These are phyloP conservation scores for Fusarium tupiense DNA, from an alignment of 2,329 filamentous ascomycete species.

Conservation along the genomic window DNA sequence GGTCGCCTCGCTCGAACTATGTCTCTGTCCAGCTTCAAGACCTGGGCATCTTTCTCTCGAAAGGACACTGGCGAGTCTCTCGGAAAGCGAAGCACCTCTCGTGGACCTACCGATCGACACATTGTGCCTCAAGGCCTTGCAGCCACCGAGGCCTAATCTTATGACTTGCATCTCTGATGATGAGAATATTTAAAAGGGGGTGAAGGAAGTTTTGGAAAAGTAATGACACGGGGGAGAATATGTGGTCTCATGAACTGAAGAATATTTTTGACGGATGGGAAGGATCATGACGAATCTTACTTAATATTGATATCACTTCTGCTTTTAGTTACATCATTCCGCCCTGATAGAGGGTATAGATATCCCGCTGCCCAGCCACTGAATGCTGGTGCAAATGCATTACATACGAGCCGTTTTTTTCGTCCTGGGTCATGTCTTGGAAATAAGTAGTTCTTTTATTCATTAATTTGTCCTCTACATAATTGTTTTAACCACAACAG, in stretches of 20 bases:
- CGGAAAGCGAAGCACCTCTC: slow-evolving; percentile 40
- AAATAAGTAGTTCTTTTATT: not conserved
- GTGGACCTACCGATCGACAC: slow-evolving; percentile 30
- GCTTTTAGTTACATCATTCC: slow-evolving; percentile 25
- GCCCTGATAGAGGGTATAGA: slow-evolving; percentile 33
- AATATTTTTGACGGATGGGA: not conserved
- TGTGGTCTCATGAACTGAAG: not conserved
- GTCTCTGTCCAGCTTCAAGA: slow-evolving; percentile 63
- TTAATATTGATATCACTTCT: slow-evolving; percentile 23
- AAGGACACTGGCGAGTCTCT: slow-evolving; percentile 53
- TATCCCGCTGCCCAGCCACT: slow-evolving; percentile 27
- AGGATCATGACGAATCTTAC: slow-evolving; percentile 4
- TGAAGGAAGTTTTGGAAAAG: not conserved
- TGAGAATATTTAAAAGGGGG: not conserved
- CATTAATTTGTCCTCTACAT: not conserved
- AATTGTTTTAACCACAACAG: not conserved
- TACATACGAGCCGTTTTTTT: not conserved
- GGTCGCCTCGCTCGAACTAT: slow-evolving; percentile 59
- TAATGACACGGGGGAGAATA: not conserved
- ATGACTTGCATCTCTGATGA: not conserved
- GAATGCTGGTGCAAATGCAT: slow-evolving; percentile 13
- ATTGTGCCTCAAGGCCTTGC: slow-evolving; percentile 43
- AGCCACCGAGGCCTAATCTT: slow-evolving; percentile 39
- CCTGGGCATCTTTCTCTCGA: slow-evolving; percentile 55
- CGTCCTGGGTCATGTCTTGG: not conserved